phyloP scores from a whole-genome alignment of 2,329 filamentous ascomycete genomes.

The Ophiostoma novo-ulmi region DNA sequence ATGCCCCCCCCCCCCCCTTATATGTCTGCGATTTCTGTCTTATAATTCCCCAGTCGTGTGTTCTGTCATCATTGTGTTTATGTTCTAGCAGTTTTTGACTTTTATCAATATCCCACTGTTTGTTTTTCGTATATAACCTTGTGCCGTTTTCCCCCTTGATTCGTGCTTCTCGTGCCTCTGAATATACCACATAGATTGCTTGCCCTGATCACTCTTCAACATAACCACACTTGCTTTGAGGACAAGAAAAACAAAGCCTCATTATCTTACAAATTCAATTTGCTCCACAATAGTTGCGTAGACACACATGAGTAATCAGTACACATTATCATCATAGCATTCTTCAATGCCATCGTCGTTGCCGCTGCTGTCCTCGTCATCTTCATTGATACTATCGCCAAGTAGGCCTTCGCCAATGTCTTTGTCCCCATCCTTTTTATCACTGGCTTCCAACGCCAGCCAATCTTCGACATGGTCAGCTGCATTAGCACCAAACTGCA shows the following conservation, averaged over 20 bases:
- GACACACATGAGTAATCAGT: neutral
- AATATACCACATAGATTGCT: constrained; percentile 18
- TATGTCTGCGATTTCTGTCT: neutral
- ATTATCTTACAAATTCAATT: too few relatives aligned
- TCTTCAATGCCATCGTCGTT: neutral
- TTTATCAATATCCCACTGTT: constrained; percentile 11
- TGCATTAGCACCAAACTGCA: neutral
- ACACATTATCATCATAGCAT: neutral
- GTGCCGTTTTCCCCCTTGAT: neutral
- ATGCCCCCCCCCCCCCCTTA: neutral
- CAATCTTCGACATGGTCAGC: neutral
- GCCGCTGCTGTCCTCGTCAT: neutral
- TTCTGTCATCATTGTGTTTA: neutral
- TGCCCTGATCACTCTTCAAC: neutral
- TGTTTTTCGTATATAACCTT: neutral
- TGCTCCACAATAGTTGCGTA: neutral
- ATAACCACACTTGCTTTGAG: neutral
- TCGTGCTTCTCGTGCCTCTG: neutral
- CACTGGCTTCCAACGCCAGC: neutral
- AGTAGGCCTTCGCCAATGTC: neutral
- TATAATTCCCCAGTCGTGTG: constrained; percentile 4
- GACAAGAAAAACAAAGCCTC: neutral
- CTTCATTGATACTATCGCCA: neutral
- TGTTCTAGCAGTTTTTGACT: neutral
- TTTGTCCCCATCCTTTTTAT: neutral